Percentiles rank a stretch among this genome's conserved stretches.
Evolutionary conservation across 2,329 filamentous ascomycete species (phyloP).

Genomic region (Fusarium sp.): DNA sequence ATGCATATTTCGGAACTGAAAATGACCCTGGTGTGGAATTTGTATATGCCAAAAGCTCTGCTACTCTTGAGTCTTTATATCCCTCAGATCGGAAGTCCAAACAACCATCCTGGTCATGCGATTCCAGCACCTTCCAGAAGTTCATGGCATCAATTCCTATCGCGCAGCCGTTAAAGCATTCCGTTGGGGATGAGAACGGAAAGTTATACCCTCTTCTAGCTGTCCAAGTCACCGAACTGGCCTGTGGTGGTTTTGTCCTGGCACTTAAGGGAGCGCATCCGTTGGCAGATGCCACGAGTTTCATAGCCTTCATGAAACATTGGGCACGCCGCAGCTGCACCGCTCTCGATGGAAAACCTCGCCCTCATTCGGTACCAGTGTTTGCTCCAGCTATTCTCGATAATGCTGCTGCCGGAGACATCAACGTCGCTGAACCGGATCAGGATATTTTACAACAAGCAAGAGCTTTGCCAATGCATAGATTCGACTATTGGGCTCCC

Average conservation of each 20-base stretch:
- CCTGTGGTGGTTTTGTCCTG: slow-evolving; percentile 37
- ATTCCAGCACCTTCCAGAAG: not conserved
- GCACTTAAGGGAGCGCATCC: slow-evolving; percentile 36
- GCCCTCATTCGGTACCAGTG: fast-evolving
- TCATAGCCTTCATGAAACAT: slow-evolving; percentile 36
- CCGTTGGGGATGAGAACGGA: not conserved
- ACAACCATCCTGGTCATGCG: slow-evolving; percentile 24
- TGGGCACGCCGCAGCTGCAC: slow-evolving; percentile 32
- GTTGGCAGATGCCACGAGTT: slow-evolving; percentile 38
- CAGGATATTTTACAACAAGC: slow-evolving; percentile 1
- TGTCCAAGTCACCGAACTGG: slow-evolving; percentile 36
- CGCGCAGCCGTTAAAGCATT: not conserved
- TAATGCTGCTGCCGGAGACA: slow-evolving; percentile 25
- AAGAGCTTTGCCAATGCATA: slow-evolving; percentile 31
- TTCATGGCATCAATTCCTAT: slow-evolving; percentile 15
- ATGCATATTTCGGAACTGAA: slow-evolving; percentile 24
- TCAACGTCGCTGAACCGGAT: slow-evolving; percentile 25
- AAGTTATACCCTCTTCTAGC: slow-evolving; percentile 21
- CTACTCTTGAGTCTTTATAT: slow-evolving; percentile 18
- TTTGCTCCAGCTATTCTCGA: slow-evolving; percentile 37
- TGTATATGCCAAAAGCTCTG: slow-evolving; percentile 12
- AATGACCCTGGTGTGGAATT: slow-evolving; percentile 40
- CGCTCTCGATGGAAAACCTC: fast-evolving
- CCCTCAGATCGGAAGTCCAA: not conserved
- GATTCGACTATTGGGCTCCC: slow-evolving; percentile 43